Percentiles rank a stretch among this genome's conserved stretches.
phyloP scores from a whole-genome alignment of 2,329 filamentous ascomycete genomes.

The Aspergillus sp. region DNA sequence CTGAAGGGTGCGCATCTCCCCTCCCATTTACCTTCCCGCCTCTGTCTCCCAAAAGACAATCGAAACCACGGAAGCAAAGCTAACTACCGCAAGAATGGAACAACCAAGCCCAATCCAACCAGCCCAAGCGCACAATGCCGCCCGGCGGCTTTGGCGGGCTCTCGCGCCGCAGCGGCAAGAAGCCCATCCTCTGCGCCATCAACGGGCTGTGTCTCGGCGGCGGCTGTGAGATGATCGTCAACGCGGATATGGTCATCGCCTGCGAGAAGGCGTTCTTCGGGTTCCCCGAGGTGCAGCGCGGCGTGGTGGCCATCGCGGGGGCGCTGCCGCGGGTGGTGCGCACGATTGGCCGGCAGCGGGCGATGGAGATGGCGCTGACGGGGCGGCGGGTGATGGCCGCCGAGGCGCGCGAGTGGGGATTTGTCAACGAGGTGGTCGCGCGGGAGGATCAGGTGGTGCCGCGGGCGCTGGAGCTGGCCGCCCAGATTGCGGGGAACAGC shows the following conservation, averaged over 20 bases:
- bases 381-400: conserved; percentile 59
- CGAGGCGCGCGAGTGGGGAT: conserved; percentile 64
- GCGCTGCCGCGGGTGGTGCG: conserved; percentile 66
- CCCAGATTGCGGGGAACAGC: conserved; percentile 62
- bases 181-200: conserved; percentile 73
- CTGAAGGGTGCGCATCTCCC: conserved; percentile 35
- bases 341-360: conserved; percentile 65
- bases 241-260: conserved; percentile 70
- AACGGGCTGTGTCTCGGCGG: conserved; percentile 75
- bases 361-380: conserved; percentile 70
- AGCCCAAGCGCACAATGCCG: conserved; percentile 19
- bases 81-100: conserved; percentile 33
- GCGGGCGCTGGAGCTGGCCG: conserved; percentile 60
- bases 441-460: conserved; percentile 23
- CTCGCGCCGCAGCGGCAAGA: conserved; percentile 50
- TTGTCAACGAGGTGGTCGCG: conserved; percentile 62
- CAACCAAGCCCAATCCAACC: conserved; percentile 16
- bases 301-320: conserved; percentile 70
- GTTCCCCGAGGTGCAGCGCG: conserved; percentile 69
- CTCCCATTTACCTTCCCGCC: background rate
- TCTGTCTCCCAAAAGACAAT: background rate
- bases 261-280: conserved; percentile 57
- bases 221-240: conserved; percentile 73
- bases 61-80: background rate
- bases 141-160: conserved; percentile 43